These are phyloP conservation scores for Xylariaceae sp. DNA, from an alignment of 2,329 filamentous ascomycete genomes.

Conservation along the genomic window DNA sequence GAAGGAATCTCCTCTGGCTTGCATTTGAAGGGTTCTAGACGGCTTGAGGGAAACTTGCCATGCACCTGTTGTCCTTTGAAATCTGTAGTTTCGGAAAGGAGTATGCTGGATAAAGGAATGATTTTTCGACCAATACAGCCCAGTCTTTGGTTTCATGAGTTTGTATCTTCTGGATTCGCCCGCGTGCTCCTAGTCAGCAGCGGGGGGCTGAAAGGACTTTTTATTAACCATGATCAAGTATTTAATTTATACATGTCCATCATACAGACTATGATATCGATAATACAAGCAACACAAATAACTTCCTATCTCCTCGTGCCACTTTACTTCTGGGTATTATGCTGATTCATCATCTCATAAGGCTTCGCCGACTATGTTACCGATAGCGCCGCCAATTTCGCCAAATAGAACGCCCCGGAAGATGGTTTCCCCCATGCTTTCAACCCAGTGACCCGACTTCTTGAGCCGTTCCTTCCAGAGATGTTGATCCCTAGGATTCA, in stretches of 20 bases:
- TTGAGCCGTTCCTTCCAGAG: conserved; percentile 71
- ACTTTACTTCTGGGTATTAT: not conserved
- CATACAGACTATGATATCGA: conserved; percentile 18
- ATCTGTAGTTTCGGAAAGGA: too few species aligned
- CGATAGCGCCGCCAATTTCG: conserved; percentile 67
- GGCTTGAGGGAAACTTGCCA: too few species aligned
- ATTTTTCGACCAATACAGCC: too few species aligned
- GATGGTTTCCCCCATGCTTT: conserved; percentile 74
- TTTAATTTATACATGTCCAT: conserved; percentile 27
- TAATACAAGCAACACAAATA: conserved; percentile 8
- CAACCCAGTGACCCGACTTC: conserved; percentile 77
- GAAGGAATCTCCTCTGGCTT: too few species aligned
- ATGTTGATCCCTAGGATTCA: conserved; percentile 63
- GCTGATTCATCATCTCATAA: conserved; percentile 30
- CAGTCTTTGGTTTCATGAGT: not conserved
- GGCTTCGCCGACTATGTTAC: conserved; percentile 50
- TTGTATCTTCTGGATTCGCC: not conserved
- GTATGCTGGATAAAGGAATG: too few species aligned
- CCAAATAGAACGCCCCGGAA: conserved; percentile 79
- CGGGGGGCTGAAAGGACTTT: not conserved
- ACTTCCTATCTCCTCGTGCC: not conserved
- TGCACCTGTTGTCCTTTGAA: too few species aligned
- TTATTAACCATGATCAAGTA: conserved; percentile 1
- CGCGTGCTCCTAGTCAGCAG: not conserved
- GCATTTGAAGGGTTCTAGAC: too few species aligned